Base-by-base conservation (phyloP, 371 early-diverging fungal genomes). In the Cokeromyces recurvatus region DNA sequence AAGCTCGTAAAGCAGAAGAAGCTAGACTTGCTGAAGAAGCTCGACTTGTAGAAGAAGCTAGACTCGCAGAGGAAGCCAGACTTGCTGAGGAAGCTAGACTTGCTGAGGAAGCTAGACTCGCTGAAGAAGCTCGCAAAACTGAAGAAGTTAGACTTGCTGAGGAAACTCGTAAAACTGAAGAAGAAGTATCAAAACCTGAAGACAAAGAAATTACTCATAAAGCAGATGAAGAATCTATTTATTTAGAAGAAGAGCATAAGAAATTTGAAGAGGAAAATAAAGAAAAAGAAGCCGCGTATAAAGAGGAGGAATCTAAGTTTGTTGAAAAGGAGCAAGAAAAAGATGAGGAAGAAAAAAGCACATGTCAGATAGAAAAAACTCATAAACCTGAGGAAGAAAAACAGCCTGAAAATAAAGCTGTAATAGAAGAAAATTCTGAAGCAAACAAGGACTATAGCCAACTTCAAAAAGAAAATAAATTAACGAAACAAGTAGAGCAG, bases 221-320 rank as follows among this genome's bases (percentile, higher is more conserved):
- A 12, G 47, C 47, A 16, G 40, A 52, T 10, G 53, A 52, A 35
- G 37, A 46, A 11, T 47, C 47, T 11, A 5, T 4, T 6, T 19
- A 15, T 14, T 8, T 22, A n/a, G 38, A 45, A 12, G 41, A 44
- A 31, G 41, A 39, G 21, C 37, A 48, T 1, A 41, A 41, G 19
- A 3, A 14, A 29, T 15, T 16, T 8, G 38, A 38, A 21, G 41
- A 41, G 27, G 41, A 22, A 24, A 16, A 15, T 11, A 25, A 29
- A n/a, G n/a, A n/a, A n/a, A n/a, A n/a, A n/a, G n/a, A n/a, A n/a
- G n/a, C n/a, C n/a, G n/a, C n/a, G n/a, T n/a, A n/a, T n/a, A n/a
- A n/a, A n/a, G n/a, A n/a, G n/a, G n/a, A n/a, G n/a, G n/a, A n/a
- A n/a, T n/a, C n/a, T n/a, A n/a, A n/a, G n/a, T n/a, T n/a, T n/a